Base-by-base conservation (phyloP, 305 asterid genomes). In the Lippia alba region DNA sequence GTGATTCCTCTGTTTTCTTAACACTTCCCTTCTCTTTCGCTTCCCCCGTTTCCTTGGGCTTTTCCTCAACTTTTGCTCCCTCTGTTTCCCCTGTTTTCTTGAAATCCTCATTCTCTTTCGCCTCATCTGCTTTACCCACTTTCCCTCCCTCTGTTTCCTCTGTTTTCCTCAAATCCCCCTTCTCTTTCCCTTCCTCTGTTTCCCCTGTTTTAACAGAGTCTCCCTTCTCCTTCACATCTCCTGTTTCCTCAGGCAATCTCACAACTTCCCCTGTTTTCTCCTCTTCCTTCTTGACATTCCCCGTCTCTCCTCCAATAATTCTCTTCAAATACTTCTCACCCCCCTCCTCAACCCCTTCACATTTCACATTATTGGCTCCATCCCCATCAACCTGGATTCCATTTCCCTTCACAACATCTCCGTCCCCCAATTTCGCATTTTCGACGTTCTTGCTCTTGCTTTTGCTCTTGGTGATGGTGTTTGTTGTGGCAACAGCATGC, bases 401-500 rank as follows among this genome's bases (percentile, higher is more conserved):
- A 56, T 57, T 15, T 60, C n/a, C 71, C 12, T 56, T 53, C n/a
- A 5, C 74, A 14, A 5, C 74, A 14, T 69, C 45, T 14, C 12
- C 60, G 15, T 40, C 51, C 16, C 8, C 33, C 30, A 1, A 3
- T 7, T 24, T 63, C 2, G 5, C 8, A 2, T 63, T 64, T 10
- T 70, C 72, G 8, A 56, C 30, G 34, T 24, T 74, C 36, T 63
- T 81, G 73, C 54, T 66, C 53, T 80, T 84, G 86, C 82, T 84
- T 71, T 70, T 71, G 82, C 72, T 77, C 80, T 75, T 80, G 63
- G 78, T 74, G 67, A 83, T 76, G 36, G 89, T 74, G 67, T 78
- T 76, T 17, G 70, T 82, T 15, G 91, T 85, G 64, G 88, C 83
- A 67, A 91, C 79, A n/a, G 96, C 96, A 17, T 87, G 96, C 76